Base-by-base conservation (phyloP, 1,284 basidiomycete species). In the Moesziomyces globuligerus region DNA sequence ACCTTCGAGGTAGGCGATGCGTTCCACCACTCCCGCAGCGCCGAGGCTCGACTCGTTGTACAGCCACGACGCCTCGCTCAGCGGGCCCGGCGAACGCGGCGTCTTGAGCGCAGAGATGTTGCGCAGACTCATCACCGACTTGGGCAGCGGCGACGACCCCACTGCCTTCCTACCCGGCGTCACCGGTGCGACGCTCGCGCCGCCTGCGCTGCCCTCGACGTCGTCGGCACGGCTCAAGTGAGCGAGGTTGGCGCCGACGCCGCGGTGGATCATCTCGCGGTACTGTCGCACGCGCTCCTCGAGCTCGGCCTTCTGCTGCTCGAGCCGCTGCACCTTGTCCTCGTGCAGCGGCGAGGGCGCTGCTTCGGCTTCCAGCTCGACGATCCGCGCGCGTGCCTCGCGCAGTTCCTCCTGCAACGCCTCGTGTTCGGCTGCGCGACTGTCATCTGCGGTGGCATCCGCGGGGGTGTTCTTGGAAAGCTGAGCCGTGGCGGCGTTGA, bases 31-130 rank as follows among this genome's bases (percentile, higher is more conserved):
- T 3, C 50, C 55, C 11, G 50, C 55, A 13, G 68, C 69, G 7
- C 70, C 74, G 13, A 77, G 55, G n/a, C 71, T 75, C 21, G 75
- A 74, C 18, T 78, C 68, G 42, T 69, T 69, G 64, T 72, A 62
- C 1, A 74, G 58, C 71, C 71, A 74, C 5, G 71, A 74, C 10
- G 68, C 66, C 20, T 70, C 62, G 43, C 69, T 72, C 40, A 72
- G 61, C 24, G 58, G 55, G 21, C 58, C 69, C 1, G 69, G 69
- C 3, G 69, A 72, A 17, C 69, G 47, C 29, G 69, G 69, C 17
- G 69, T 72, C 52, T 57, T 62, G 47, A 61, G 45, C 7, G 64
- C 64, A 9, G 62, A 67, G 25, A 68, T 52, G 49, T 72, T 62
- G 28, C 64, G 51, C 18, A 72, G 43, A 48, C 59, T 72, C 51